These are phyloP conservation scores for Gossypium herbaceum DNA, from an alignment of 345 rosid species.

Conservation along the genomic window DNA sequence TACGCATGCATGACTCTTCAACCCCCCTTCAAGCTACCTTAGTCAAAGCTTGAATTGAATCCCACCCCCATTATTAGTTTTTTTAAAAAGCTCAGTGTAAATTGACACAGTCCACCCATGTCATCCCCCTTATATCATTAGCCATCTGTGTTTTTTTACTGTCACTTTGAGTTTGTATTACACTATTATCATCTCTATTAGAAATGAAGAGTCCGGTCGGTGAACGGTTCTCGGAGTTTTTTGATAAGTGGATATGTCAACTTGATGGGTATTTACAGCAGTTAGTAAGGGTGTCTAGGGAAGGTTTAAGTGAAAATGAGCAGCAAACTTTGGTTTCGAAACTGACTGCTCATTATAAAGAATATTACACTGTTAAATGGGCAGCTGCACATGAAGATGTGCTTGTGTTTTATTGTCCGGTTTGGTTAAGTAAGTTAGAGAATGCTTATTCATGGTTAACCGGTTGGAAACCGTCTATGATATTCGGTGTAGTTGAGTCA, in stretches of 20 bases:
- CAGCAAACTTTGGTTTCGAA: constrained; percentile 46
- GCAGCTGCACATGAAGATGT: constrained; percentile 60
- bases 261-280: constrained; percentile 47
- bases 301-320: constrained; percentile 11
- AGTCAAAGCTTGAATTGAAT: constrained; percentile 18
- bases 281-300: constrained; percentile 23
- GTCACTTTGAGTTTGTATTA: background rate
- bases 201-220: constrained; percentile 39
- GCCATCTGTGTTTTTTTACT: constrained; percentile 25
- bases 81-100: too few relatives aligned
- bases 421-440: constrained; percentile 65
- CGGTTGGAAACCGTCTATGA: constrained; percentile 76
- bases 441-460: constrained; percentile 63
- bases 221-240: constrained; percentile 50
- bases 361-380: constrained; percentile 76
- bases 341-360: constrained; percentile 67
- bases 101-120: background rate
- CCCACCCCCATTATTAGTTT: too few relatives aligned
- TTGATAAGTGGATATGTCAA: constrained; percentile 52
- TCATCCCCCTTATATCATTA: background rate
- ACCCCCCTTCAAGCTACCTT: background rate
- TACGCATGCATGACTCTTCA: constrained; percentile 30
- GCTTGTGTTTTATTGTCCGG: constrained; percentile 53
- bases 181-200: background rate
- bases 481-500: constrained; percentile 48